phyloP scores from a whole-genome alignment of 2,329 filamentous ascomycete genomes.

The Rhinocladiella similis region DNA sequence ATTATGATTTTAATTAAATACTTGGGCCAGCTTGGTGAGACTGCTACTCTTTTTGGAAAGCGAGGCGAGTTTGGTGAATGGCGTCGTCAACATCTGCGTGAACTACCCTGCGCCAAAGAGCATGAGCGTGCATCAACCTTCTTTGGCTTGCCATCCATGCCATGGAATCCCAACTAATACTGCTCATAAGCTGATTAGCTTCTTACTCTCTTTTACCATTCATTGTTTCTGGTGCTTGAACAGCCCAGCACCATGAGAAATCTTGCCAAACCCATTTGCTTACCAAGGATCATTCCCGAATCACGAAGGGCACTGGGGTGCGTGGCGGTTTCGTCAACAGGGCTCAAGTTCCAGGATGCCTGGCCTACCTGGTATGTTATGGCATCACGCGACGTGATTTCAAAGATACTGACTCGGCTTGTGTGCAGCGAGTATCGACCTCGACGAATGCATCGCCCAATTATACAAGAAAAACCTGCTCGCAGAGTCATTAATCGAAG shows the following conservation, averaged over 20 bases:
- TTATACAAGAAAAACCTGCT: slow-evolving; percentile 96
- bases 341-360: slow-evolving; percentile 19
- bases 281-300: slow-evolving; percentile 12
- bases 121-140: background rate
- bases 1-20: background rate
- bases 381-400: background rate
- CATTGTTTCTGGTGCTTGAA: background rate
- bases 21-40: background rate
- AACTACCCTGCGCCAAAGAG: slow-evolving; percentile 2
- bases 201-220: background rate
- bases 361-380: slow-evolving; percentile 26
- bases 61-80: background rate
- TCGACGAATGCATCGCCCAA: slow-evolving; percentile 96
- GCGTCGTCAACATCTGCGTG: slow-evolving; percentile 1
- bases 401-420: background rate
- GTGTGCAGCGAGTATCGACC: slow-evolving; percentile 80
- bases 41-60: slow-evolving; percentile 10
- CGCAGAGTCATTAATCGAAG: slow-evolving; percentile 96
- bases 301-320: background rate
- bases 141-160: background rate
- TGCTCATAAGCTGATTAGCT: background rate
- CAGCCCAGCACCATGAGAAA: slow-evolving; percentile 13
- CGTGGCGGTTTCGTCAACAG: background rate
- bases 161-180: background rate
- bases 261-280: background rate